Evolutionary conservation across 108 stramenopile species (phyloP).

Genomic region (Aureococcus anophagefferens): DNA sequence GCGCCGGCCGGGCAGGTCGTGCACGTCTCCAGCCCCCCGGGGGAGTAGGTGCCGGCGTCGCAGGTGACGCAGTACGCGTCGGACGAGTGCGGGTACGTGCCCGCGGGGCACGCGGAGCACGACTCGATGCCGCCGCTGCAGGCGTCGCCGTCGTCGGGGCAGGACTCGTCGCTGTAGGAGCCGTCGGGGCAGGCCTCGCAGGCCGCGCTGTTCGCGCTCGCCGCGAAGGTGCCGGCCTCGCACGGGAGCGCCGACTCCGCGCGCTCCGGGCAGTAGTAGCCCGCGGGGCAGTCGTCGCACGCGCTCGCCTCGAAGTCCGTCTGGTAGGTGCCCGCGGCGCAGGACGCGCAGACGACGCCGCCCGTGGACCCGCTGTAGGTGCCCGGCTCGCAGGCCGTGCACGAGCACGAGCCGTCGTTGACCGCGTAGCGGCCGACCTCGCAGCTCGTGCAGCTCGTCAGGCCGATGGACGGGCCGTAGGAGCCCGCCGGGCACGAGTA

Average conservation of each 20-base stretch:
- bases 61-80: slow-evolving; percentile 1
- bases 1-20: slow-evolving; percentile 31
- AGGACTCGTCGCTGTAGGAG: neutral
- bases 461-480: too few species aligned
- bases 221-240: slow-evolving; percentile 28
- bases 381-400: slow-evolving; percentile 26
- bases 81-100: too few species aligned
- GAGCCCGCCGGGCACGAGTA: slow-evolving; percentile 28
- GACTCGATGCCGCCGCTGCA: too few species aligned
- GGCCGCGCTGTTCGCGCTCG: slow-evolving; percentile 10
- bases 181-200: too few species aligned
- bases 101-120: too few species aligned
- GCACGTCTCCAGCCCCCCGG: slow-evolving; percentile 15
- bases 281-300: slow-evolving; percentile 28
- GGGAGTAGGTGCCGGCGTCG: slow-evolving; percentile 22
- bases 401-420: too few species aligned
- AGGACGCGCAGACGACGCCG: neutral
- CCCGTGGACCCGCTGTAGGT: slow-evolving; percentile 20
- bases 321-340: neutral
- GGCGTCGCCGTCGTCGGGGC: slow-evolving; percentile 5
- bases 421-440: neutral
- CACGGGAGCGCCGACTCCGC: slow-evolving; percentile 18
- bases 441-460: too few species aligned
- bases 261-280: slow-evolving; percentile 20
- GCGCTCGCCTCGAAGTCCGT: slow-evolving; percentile 1